Conservation (phyloP, 2,329 filamentous ascomycete genomes). For the Hypoxylon sp. region DNA sequence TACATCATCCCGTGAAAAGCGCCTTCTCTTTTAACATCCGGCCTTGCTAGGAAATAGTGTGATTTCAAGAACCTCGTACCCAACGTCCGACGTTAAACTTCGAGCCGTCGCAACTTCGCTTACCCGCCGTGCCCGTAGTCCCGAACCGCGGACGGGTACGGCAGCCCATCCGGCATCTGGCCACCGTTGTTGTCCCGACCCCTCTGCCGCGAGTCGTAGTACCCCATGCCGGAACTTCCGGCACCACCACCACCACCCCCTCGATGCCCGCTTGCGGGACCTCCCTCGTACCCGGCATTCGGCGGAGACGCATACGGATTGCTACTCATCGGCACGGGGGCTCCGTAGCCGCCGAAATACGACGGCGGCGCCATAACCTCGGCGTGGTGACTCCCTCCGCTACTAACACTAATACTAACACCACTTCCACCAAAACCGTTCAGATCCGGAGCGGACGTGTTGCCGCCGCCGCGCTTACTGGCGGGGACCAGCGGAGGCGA, state of each 20-base stretch:
- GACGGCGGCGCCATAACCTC: constrained; percentile 17
- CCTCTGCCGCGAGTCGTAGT: constrained; percentile 5
- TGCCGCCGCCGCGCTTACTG: constrained; percentile 3
- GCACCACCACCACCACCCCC: neutral
- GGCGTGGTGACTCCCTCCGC: neutral
- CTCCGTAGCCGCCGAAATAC: constrained; percentile 24
- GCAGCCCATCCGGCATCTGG: neutral
- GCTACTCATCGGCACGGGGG: neutral
- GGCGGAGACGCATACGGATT: constrained; percentile 9
- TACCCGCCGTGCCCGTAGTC: neutral
- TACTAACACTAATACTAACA: neutral
- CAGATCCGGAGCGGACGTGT: neutral
- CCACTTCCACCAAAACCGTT: neutral
- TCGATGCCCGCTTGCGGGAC: neutral
- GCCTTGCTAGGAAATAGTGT: neutral
- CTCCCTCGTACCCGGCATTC: neutral
- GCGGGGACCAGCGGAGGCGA: neutral
- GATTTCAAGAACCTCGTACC: neutral
- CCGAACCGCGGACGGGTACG: neutral
- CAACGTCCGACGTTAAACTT: neutral
- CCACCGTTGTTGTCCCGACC: neutral
- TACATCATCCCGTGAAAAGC: neutral
- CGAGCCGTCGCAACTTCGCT: neutral
- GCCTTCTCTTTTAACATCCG: neutral
- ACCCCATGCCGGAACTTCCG: neutral